Base-by-base conservation (phyloP, 2,329 filamentous ascomycete species). In the Mariannaea sp. region DNA sequence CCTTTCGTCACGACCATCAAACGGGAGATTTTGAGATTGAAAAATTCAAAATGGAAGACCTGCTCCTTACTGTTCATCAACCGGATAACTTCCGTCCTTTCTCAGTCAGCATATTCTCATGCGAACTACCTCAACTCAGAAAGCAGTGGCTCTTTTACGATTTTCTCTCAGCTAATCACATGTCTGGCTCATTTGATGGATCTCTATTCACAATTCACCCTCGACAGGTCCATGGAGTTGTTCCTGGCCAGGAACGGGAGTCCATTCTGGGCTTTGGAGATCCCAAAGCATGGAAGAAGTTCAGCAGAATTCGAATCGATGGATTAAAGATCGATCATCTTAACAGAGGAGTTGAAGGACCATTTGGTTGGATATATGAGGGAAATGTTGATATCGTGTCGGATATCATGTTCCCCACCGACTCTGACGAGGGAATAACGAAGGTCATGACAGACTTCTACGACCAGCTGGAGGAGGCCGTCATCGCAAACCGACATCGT, bases 61-160 rank as follows among this genome's bases (percentile, higher is more conserved):
- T 99, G 1, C 78, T 97, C 4, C 83, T 99, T 24, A 97, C 93
- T 0, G 80, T 99, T 41, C 90, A 97, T 69, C 93, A 99, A 68
- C 93, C 94, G 0, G 82, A 85, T 49, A 86, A 86, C 43, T 97
- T 99, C 77, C 84, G 94, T n/a, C 94, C 94, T 0, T 99, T 96
- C 71, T 88, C 92, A 0, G 86, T 96, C 61, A 97, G 92, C 76
- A 95, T 99, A 57, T 99, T 90, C 75, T 94, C 91, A 6, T 97
- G 93, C 71, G 93, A 97, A 67, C 81, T 99, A 32, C 93, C 94
- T 1, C 89, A 94, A 65, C 77, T 99, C 40, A 85, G 94, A 46
- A 97, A 97, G 68, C 93, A 96, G 67, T 99, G 92, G 89, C 80
- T 99, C 0, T 97, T 97, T 71, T 99, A 99, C 76, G 94, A 99